Evolutionary conservation across 176 grass and related monocot genomes (phyloP).

Genomic region (Triticum timopheevii): DNA sequence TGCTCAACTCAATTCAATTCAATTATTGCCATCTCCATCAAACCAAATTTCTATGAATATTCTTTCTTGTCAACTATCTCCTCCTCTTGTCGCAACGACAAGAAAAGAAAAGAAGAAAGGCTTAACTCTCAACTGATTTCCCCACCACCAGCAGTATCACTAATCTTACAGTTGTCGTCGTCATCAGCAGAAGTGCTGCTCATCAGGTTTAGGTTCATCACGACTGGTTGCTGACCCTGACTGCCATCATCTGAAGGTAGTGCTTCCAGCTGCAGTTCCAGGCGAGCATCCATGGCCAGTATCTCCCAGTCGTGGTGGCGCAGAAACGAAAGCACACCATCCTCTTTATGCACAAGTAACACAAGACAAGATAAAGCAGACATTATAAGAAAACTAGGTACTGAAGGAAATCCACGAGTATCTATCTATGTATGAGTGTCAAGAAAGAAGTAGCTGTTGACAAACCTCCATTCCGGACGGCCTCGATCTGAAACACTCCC

Average conservation of each 20-base stretch:
- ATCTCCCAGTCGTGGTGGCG: slow-evolving; percentile 85
- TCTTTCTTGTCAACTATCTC: background rate
- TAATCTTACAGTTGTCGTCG: too few species aligned
- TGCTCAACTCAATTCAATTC: background rate
- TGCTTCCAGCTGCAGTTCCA: slow-evolving; percentile 27
- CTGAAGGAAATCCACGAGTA: too few species aligned
- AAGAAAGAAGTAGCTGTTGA: background rate
- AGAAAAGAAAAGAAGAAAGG: background rate
- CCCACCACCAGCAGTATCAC: background rate
- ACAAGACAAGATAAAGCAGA: too few species aligned
- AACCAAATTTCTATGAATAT: background rate
- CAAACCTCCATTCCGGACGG: slow-evolving; percentile 65
- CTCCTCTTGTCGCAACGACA: too few species aligned
- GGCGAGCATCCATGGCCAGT: slow-evolving; percentile 63
- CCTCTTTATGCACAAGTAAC: slow-evolving; percentile 31
- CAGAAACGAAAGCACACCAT: slow-evolving; percentile 75
- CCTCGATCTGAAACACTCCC: slow-evolving; percentile 68
- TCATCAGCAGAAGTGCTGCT: background rate
- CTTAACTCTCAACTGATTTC: slow-evolving; percentile 27
- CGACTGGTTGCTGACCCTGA: background rate
- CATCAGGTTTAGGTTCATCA: slow-evolving; percentile 36
- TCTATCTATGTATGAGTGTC: too few species aligned
- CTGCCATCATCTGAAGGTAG: slow-evolving; percentile 55
- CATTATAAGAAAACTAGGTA: too few species aligned
- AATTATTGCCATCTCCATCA: background rate